Base-by-base conservation (phyloP, 768 basidiomycete species). In the Sporobolomyces phaffii region DNA sequence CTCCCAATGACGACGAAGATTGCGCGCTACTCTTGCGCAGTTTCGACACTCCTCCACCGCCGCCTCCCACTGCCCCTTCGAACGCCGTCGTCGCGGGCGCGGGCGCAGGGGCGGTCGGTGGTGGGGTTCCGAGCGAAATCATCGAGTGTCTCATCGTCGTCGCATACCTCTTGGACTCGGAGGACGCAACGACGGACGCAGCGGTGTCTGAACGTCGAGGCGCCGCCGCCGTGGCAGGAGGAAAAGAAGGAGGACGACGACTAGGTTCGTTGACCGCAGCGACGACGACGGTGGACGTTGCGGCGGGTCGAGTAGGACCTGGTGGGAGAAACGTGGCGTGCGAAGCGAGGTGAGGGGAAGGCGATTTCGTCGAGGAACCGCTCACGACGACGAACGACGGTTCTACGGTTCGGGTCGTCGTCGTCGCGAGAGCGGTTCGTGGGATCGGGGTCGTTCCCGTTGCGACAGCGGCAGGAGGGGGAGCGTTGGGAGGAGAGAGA, bases 381-480 rank as follows among this genome's bases (percentile, higher is more conserved):
- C 56, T 31, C 11, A 58, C 43, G 28, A 58, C 56, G 26, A 58
- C 22, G 56, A 58, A 58, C 2, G 41, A 44, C 17, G 56, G 56
- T 34, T 58, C 56, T 43, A 29, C 6, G 11, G 17, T 33, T 33
- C 56, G 4, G 3, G 56, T 58, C 17, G 56, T 58, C 28, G 45
- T 43, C 26, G 41, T 18, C 20, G 26, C 56, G 56, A 33, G n/a
- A n/a, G 31, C 41, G 56, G 33, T 14, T 58, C 43, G 7, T n/a
- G 9, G 18, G 43, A 33, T n/a, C 2, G 56, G 56, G 17, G 31
- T 47, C 14, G 28, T 22, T 3, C 43, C 43, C 24, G 9, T 9
- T 24, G 43, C 13, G 43, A 15, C 13, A 15, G 43, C 11, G 10
- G 22, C 43, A 7, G 43, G 22, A n/a, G 11, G 13, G 6, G 52